A percentile compares a stretch with the other conserved stretches of the same genome.
Conservation (phyloP, 495 filamentous ascomycete genomes). For the Xylaria curta region DNA sequence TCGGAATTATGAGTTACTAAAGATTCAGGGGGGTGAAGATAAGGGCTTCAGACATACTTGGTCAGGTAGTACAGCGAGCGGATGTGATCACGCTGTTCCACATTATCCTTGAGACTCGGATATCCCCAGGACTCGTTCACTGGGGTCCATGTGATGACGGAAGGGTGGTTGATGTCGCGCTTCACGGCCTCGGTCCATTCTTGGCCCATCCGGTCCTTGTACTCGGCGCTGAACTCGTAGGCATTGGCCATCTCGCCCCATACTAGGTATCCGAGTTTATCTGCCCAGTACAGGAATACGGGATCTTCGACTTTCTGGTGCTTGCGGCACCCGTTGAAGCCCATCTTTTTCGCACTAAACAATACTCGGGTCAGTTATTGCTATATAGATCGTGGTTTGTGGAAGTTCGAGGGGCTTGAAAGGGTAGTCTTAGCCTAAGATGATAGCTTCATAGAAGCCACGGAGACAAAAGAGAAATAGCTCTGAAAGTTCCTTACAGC, state of each 20-base stretch:
- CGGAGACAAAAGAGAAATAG: not conserved
- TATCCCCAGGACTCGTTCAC: conserved; percentile 69
- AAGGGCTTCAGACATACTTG: conserved; percentile 49
- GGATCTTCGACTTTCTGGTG: conserved; percentile 53
- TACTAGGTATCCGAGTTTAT: conserved; percentile 43
- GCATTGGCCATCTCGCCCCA: conserved; percentile 48
- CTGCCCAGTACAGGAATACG: conserved; percentile 46
- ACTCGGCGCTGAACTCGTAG: conserved; percentile 58
- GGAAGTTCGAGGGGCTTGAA: not conserved
- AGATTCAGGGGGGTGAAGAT: not conserved
- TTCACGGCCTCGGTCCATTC: conserved; percentile 64
- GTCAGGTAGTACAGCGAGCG: conserved; percentile 64
- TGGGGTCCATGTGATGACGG: conserved; percentile 67
- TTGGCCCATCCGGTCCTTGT: conserved; percentile 57
- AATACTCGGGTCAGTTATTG: not conserved
- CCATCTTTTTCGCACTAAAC: conserved; percentile 56
- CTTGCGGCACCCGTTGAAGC: conserved; percentile 67
- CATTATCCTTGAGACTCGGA: conserved; percentile 53
- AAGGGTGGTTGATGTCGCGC: conserved; percentile 65
- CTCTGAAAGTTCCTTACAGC: conserved; percentile 26
- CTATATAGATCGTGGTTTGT: not conserved
- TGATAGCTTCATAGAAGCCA: not conserved
- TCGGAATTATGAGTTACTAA: conserved; percentile 33
- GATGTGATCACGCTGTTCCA: conserved; percentile 64
- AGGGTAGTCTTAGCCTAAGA: not conserved